phyloP scores from a whole-genome alignment of 495 filamentous ascomycete species.

The Massariosphaeria phaeospora region DNA sequence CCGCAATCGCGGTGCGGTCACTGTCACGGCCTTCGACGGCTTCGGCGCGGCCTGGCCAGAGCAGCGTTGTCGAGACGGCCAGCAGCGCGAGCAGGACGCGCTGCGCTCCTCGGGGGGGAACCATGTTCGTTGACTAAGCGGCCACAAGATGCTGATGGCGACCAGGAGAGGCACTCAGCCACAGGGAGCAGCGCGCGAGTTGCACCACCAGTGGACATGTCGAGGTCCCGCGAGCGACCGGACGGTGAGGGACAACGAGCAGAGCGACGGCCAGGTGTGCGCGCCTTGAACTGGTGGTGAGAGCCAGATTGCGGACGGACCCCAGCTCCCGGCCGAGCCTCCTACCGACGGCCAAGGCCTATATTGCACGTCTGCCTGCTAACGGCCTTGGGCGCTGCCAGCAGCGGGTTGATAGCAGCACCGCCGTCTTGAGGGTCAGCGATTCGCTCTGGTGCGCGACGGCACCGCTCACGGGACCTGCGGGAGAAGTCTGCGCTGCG shows the following conservation, averaged over 20 bases:
- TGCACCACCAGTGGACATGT: constrained; percentile 5
- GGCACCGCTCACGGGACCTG: not conserved
- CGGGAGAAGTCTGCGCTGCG: not conserved
- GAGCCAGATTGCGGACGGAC: constrained; percentile 13
- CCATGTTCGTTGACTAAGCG: constrained; percentile 20
- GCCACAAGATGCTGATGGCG: constrained; percentile 1
- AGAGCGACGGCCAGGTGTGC: not conserved
- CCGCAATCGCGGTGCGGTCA: constrained; percentile 18
- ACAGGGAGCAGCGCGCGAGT: constrained; percentile 10
- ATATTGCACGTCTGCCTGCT: constrained; percentile 12
- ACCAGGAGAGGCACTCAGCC: not conserved
- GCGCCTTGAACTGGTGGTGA: constrained; percentile 17
- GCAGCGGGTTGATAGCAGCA: not conserved
- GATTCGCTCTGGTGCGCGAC: not conserved
- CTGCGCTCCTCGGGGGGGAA: not conserved
- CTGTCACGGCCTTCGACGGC: constrained; percentile 1
- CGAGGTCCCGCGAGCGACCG: constrained; percentile 1
- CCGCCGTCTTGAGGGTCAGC: not conserved
- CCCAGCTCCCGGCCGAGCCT: constrained; percentile 1
- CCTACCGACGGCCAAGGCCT: constrained; percentile 1
- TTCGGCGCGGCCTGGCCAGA: constrained; percentile 13
- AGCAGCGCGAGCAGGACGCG: constrained; percentile 3
- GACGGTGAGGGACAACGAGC: not conserved
- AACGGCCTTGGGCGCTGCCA: not conserved
- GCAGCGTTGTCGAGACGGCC: constrained; percentile 6